Base-by-base conservation (phyloP, 805 yeast genomes). In the Starmerella riodocensis region DNA sequence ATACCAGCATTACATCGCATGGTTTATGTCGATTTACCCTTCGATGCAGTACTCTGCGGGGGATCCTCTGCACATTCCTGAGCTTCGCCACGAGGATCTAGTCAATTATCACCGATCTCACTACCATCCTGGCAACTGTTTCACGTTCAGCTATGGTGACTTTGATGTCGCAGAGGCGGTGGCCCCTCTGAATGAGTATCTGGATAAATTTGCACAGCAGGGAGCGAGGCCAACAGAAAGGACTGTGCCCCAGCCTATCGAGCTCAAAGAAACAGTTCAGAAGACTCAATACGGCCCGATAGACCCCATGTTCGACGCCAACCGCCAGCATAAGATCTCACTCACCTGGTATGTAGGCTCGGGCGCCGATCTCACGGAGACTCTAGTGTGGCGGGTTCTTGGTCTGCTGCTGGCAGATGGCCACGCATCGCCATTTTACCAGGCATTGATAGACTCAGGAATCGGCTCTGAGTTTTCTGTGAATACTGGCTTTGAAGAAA, bases 21-120 rank as follows among this genome's bases (percentile, higher is more conserved):
- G 77, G 64, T 84, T 81, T 54, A 81, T 83, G 59, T 63, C 81
- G 6, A 70, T 91, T 11, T 91, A 84, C 53, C 91, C 94, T 2
- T 71, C 86, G 7, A 64, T 91, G 52, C 71, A 84, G 54, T 84
- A 84, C 60, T 78, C 94, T 2, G 98, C 96, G 24, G 98, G 98
- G 41, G 94, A 88, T 55, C 98, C 98, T 0, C 59, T 69, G 17
- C 64, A 68, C 38, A 91, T 91, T 41, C 81, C 94, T 0, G 69
- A 74, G 45, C 63, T 88, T 44, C 63, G 69, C 6, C 80, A 88
- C 55, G 75, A 76, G 47, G 93, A 83, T 44, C 65, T 91, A 41
- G 63, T 78, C 4, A 76, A 76, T 18, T 91, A 83, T 64, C 97
- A 91, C 53, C 57, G 65, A 5, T 54, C 60, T 2, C 71, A 78